Conservation (phyloP, 140 eudicot genomes). For the Anethum foeniculum region DNA sequence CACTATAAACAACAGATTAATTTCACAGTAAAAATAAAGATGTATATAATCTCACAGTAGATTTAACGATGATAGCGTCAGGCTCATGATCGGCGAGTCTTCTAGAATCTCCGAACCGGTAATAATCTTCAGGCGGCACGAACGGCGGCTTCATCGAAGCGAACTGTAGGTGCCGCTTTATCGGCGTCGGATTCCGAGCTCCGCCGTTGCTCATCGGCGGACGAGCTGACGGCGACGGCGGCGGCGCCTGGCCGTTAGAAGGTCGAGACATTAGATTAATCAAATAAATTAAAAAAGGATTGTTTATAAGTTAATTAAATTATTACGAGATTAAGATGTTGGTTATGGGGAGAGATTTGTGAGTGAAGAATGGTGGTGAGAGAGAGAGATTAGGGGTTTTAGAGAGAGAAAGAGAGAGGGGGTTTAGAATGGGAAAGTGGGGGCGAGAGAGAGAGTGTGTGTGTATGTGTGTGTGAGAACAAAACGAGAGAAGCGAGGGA, state of each 20-base stretch:
- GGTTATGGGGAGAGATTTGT: neutral
- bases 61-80: conserved; percentile 58
- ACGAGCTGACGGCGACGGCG: conserved; percentile 27
- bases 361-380: conserved; percentile 18
- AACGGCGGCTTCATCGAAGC: conserved; percentile 65
- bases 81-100: conserved; percentile 31
- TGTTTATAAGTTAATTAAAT: neutral
- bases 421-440: conserved; percentile 38
- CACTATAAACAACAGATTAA: neutral
- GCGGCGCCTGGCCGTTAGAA: conserved; percentile 32
- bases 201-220: conserved; percentile 27
- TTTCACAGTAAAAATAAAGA: neutral
- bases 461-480: conserved; percentile 11
- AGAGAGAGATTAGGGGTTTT: conserved; percentile 30
- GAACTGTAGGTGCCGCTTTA: conserved; percentile 54
- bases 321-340: neutral
- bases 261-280: conserved; percentile 32
- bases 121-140: conserved; percentile 51
- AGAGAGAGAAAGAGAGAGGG: conserved; percentile 27
- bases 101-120: conserved; percentile 41
- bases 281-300: neutral
- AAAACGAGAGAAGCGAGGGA: conserved; percentile 66
- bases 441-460: conserved; percentile 9
- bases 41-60: conserved; percentile 44
- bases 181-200: conserved; percentile 46